These are phyloP conservation scores for Aegilops longissima DNA, from an alignment of 176 grass and related monocot species.

Conservation along the genomic window DNA sequence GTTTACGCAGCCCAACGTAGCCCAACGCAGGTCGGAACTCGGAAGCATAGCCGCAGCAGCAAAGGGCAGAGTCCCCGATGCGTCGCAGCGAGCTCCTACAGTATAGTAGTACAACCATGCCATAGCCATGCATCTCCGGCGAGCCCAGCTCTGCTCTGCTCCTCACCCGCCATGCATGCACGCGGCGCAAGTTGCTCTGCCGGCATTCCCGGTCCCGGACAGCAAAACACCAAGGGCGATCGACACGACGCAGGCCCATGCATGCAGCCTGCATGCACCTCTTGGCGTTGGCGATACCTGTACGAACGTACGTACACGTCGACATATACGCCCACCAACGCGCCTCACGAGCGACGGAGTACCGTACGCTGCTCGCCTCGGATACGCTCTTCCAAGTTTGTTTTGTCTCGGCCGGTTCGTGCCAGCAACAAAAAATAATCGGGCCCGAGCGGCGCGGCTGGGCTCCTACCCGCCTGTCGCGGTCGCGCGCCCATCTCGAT, in stretches of 20 bases:
- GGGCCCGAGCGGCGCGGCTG: no score
- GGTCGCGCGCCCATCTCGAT: not conserved
- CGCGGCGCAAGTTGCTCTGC: not conserved
- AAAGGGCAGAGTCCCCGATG: not conserved
- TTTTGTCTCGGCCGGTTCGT: not conserved
- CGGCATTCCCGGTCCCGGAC: not conserved
- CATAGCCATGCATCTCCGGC: not conserved
- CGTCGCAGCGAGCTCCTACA: not conserved
- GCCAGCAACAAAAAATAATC: not conserved
- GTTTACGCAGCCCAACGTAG: not conserved
- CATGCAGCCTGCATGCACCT: not conserved
- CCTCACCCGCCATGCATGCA: not conserved
- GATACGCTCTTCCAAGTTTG: not conserved
- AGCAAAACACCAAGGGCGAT: not conserved
- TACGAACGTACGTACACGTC: not conserved
- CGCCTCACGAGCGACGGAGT: not conserved
- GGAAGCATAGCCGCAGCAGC: not conserved
- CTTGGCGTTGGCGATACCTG: not conserved
- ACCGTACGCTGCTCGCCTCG: not conserved
- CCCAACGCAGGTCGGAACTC: not conserved
- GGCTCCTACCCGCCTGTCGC: not conserved
- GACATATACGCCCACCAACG: not conserved
- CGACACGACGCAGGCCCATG: not conserved
- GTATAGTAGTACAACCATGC: no score
- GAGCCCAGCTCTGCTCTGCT: not conserved